A percentile compares a stretch with the other conserved stretches of the same genome.
phyloP scores from a whole-genome alignment of 2,329 filamentous ascomycete genomes.

The Hypoxylon sp. region DNA sequence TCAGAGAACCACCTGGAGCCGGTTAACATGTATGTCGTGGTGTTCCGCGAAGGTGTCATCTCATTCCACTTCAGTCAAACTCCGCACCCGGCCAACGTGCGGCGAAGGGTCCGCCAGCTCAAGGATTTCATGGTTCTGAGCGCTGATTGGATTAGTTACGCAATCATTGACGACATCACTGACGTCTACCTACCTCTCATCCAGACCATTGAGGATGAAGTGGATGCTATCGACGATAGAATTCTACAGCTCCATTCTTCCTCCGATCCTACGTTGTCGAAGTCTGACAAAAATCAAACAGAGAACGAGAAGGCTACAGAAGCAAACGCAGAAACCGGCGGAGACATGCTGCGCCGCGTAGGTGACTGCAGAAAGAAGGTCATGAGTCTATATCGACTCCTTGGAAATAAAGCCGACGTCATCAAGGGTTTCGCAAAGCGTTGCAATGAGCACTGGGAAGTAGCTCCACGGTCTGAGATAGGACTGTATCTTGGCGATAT shows the following conservation, averaged over 20 bases:
- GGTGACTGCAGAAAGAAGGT: slow-evolving; percentile 97
- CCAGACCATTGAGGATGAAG: slow-evolving; percentile 92
- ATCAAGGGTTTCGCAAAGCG: slow-evolving; percentile 99
- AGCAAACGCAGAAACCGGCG: slow-evolving; percentile 64
- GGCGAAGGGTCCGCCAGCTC: slow-evolving; percentile 90
- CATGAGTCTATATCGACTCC: slow-evolving; percentile 91
- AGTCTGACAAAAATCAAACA: slow-evolving; percentile 56
- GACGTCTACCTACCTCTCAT: slow-evolving; percentile 96
- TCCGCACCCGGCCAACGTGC: slow-evolving; percentile 95
- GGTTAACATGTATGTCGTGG: slow-evolving; percentile 97
- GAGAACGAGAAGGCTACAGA: slow-evolving; percentile 64
- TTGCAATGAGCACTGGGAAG: slow-evolving; percentile 98
- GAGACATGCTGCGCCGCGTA: slow-evolving; percentile 92
- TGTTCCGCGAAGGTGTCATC: slow-evolving; percentile 94
- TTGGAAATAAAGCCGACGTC: slow-evolving; percentile 98
- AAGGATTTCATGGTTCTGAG: slow-evolving; percentile 94
- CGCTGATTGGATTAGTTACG: slow-evolving; percentile 98
- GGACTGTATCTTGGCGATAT: slow-evolving; percentile 98
- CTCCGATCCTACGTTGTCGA: slow-evolving; percentile 59
- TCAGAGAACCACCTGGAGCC: slow-evolving; percentile 94
- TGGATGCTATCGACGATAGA: slow-evolving; percentile 95
- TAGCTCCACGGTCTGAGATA: slow-evolving; percentile 94
- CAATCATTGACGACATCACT: slow-evolving; percentile 97
- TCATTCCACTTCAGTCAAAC: slow-evolving; percentile 98
- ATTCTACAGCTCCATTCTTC: slow-evolving; percentile 86